Conservation (phyloP, 2,329 filamentous ascomycete genomes). For the Ceratocystis cubensis region DNA sequence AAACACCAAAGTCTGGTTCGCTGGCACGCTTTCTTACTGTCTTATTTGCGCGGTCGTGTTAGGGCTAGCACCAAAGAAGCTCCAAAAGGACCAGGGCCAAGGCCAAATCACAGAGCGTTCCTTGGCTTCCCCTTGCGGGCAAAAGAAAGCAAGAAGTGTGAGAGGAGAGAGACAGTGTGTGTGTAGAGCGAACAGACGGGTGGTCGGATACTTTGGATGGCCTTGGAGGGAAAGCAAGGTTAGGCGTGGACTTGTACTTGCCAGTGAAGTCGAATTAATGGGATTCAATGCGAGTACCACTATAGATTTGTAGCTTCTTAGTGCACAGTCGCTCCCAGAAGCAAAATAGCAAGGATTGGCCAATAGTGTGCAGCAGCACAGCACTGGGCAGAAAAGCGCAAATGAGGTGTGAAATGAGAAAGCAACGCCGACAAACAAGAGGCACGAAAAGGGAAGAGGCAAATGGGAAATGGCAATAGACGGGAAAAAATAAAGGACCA, state of each 20-base stretch:
- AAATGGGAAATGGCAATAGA: neutral
- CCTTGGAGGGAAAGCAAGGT: neutral
- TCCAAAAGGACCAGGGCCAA: neutral
- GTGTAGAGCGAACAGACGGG: neutral
- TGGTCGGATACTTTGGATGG: neutral
- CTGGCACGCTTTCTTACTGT: neutral
- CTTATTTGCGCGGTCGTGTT: neutral
- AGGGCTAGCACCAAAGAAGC: neutral
- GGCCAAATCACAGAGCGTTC: neutral
- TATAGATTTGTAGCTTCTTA: constrained; percentile 2
- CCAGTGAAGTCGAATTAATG: neutral
- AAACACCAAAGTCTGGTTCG: neutral
- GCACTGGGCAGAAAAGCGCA: neutral
- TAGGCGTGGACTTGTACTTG: neutral
- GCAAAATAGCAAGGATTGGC: neutral
- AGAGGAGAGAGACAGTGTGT: neutral
- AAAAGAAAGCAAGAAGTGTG: neutral
- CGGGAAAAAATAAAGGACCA: too few species aligned
- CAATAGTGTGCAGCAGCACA: neutral
- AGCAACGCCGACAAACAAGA: neutral
- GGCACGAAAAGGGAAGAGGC: neutral
- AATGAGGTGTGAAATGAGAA: neutral
- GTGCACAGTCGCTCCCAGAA: neutral
- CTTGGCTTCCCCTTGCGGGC: neutral
- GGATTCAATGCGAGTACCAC: neutral